phyloP scores from a whole-genome alignment of 2,329 filamentous ascomycete species.

The Aspergillus spinulosporus region DNA sequence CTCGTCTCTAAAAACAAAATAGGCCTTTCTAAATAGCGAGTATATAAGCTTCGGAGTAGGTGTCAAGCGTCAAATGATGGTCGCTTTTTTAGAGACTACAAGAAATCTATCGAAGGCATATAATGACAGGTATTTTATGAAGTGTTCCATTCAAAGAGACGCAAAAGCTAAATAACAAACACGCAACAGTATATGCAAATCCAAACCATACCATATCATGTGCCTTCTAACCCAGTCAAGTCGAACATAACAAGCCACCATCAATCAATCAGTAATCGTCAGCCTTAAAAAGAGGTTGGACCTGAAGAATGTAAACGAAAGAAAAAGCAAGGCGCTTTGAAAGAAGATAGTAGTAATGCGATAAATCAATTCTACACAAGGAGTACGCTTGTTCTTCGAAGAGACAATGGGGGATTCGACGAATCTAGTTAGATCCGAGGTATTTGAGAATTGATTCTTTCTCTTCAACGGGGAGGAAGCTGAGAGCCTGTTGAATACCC shows the following conservation, averaged over 20 bases:
- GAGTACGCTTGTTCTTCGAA: background rate
- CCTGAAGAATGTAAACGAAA: background rate
- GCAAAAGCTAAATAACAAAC: conserved; percentile 2
- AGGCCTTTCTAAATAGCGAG: no score
- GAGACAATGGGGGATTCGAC: background rate
- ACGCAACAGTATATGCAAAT: conserved; percentile 1
- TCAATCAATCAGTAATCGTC: conserved; percentile 7
- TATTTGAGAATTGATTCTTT: conserved; percentile 75
- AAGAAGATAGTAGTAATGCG: background rate
- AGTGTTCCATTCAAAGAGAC: background rate
- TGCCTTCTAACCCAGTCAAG: conserved; percentile 9
- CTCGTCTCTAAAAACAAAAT: no score
- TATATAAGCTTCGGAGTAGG: no score
- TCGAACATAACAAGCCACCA: background rate
- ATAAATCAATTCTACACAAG: conserved; percentile 1
- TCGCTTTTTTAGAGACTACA: no score
- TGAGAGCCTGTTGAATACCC: conserved; percentile 81
- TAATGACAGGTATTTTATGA: no score
- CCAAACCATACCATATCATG: conserved; percentile 11
- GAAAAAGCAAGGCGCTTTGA: conserved; percentile 4
- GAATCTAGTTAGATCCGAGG: conserved; percentile 31
- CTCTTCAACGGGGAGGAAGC: conserved; percentile 84
- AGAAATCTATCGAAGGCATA: no score
- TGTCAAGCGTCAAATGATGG: no score
- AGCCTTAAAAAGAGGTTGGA: conserved; percentile 3